Base-by-base conservation (phyloP, 2,329 filamentous ascomycete species). In the Fusarium virguliforme region DNA sequence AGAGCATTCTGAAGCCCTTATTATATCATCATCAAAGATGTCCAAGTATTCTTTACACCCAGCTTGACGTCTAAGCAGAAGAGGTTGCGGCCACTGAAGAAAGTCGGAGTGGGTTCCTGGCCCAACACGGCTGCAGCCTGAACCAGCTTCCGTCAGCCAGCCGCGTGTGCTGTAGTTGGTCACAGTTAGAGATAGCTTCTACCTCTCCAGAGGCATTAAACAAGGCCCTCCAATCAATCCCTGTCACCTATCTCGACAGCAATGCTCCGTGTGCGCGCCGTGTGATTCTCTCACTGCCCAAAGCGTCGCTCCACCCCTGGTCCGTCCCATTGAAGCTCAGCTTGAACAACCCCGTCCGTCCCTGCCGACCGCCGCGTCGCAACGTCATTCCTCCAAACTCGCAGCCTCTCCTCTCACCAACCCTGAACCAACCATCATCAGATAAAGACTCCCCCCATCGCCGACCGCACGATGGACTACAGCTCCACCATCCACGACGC, bases 401-500 rank as follows among this genome's bases (percentile, higher is more conserved):
- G 18, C 67, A 70, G 65, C 67, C 60, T 64, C 43, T 30, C 26
- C 64, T 63, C 62, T 56, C 57, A 10, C 56, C 60, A 67, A 71
- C 43, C 26, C 34, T 34, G 32, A 64, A 53, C 43, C 37, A 60
- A 32, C 55, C 65, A 53, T 53, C 50, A 22, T 50, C 60, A 57
- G 55, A 56, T 57, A 48, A 59, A 48, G 18, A 18, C 18, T 18
- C 18, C 62, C 54, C 56, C 57, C 41, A 43, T 64, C 56, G 61
- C 55, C 55, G 63, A 59, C 53, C 53, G 51, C 53, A 76, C 76
- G 71, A 90, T 90, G 88, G 88, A 90, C 80, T 90, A 89, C 79
- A 86, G 85, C 78, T 79, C 86, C 68, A 85, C 87, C 13, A 86
- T 89, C 73, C 76, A 84, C 76, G 87, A 89, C 72, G 81, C 82